A percentile compares a stretch with the other conserved stretches of the same genome.
These are phyloP conservation scores for Yarrowia keelungensis DNA, from an alignment of 805 yeast genomes.

Conservation along the genomic window DNA sequence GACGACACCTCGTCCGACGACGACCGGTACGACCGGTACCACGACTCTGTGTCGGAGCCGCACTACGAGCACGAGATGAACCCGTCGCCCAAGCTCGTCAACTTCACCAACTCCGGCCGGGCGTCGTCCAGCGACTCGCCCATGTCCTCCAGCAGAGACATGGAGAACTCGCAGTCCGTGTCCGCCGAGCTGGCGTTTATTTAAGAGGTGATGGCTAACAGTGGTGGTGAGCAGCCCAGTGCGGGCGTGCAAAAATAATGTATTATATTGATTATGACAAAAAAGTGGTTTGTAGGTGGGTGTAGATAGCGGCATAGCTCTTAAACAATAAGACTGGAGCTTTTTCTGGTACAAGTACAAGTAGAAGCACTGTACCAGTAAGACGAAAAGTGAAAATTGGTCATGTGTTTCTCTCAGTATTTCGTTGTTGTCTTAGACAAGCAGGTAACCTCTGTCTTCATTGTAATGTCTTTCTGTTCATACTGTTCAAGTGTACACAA, in stretches of 20 bases:
- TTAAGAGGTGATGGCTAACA: not conserved
- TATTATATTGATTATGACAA: constrained; percentile 14
- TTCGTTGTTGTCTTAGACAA: no score
- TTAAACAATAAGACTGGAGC: no score
- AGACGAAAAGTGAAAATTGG: no score
- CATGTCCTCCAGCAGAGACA: constrained; percentile 13
- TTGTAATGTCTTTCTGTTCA: no score
- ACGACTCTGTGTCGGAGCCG: constrained; percentile 36
- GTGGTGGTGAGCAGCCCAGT: constrained; percentile 22
- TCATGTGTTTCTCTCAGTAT: no score
- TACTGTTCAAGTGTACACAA: no score
- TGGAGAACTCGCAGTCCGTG: constrained; percentile 36
- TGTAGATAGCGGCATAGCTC: no score
- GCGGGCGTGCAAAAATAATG: constrained; percentile 37
- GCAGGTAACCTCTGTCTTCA: no score
- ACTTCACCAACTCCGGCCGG: constrained; percentile 35
- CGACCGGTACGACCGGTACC: constrained; percentile 37
- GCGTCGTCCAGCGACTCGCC: constrained; percentile 31
- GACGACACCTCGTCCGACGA: constrained; percentile 37
- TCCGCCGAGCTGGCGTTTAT: constrained; percentile 37
- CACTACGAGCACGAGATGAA: constrained; percentile 32
- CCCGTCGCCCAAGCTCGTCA: constrained; percentile 32
- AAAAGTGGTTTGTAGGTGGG: not conserved
- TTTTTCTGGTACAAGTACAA: no score
- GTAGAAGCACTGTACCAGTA: no score